phyloP scores from a whole-genome alignment of 2,329 filamentous ascomycete species.

The Trichoderma polysporum region DNA sequence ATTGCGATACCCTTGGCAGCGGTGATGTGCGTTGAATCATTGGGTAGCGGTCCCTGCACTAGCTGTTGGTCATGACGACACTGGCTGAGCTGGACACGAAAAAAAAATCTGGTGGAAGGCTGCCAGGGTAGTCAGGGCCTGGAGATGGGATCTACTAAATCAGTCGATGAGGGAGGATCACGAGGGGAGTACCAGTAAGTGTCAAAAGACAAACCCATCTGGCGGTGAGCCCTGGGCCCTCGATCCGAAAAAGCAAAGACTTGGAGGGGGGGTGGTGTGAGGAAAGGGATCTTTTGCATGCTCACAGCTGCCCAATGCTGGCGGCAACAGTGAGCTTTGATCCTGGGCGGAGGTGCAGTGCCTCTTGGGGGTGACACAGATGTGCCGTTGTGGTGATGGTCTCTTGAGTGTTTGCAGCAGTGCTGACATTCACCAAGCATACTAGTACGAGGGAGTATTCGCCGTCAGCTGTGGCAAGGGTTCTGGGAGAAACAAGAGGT shows the following conservation, averaged over 20 bases:
- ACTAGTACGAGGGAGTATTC: neutral
- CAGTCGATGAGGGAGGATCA: constrained; percentile 21
- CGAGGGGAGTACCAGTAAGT: neutral
- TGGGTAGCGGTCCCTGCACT: constrained; percentile 13
- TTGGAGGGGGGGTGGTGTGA: neutral
- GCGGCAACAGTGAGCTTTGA: neutral
- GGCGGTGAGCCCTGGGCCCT: constrained; percentile 21
- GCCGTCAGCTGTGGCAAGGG: neutral
- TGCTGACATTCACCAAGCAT: constrained; percentile 1
- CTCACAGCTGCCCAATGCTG: constrained; percentile 9
- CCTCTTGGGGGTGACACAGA: neutral
- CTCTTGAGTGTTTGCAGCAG: constrained; percentile 7
- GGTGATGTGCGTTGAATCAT: constrained; percentile 19
- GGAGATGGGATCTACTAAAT: constrained; percentile 20
- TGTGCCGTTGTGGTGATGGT: neutral
- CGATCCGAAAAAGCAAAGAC: neutral
- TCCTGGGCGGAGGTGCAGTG: neutral
- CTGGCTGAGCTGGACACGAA: constrained; percentile 17
- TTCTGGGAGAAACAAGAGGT: neutral
- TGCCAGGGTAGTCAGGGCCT: neutral
- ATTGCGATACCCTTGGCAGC: constrained; percentile 2
- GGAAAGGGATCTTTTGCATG: neutral
- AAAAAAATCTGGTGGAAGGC: constrained; percentile 10
- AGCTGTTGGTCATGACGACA: constrained; percentile 20
- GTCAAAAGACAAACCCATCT: constrained; percentile 4